Evolutionary conservation across 2,329 filamentous ascomycete genomes (phyloP).

Genomic region (Colletotrichum orchidophilum): DNA sequence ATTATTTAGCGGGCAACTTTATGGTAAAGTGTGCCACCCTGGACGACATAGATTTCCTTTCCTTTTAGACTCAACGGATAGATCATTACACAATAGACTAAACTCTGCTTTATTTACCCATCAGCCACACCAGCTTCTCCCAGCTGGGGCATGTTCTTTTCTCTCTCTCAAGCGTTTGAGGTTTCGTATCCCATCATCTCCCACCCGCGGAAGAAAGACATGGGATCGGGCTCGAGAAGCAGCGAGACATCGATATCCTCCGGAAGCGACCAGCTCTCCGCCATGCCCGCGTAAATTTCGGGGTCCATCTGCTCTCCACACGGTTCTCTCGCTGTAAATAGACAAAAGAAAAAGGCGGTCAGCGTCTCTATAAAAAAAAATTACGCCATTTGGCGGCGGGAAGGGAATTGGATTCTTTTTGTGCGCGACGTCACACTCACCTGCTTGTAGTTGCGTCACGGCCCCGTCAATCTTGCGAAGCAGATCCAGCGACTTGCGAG

Average conservation of each 20-base stretch:
- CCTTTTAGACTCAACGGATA: no score
- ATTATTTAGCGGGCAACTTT: no score
- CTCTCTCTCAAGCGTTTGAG: not conserved
- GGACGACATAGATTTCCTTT: no score
- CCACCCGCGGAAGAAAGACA: conserved; percentile 4
- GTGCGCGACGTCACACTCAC: not conserved
- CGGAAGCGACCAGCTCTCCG: not conserved
- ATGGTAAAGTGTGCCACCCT: no score
- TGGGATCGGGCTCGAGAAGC: not conserved
- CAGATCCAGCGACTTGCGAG: conserved; percentile 6
- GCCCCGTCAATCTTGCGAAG: not conserved
- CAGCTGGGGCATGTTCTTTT: no score
- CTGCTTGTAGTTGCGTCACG: not conserved
- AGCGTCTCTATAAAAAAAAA: no score
- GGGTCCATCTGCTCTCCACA: not conserved
- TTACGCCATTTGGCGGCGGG: no score
- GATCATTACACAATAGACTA: no score
- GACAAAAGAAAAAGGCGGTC: not conserved
- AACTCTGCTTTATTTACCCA: no score
- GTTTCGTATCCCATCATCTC: not conserved
- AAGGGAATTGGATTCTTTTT: no score
- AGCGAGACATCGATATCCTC: not conserved
- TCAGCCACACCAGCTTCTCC: no score
- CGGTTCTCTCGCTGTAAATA: not conserved
- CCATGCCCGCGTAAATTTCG: not conserved